Evolutionary conservation across 2,329 filamentous ascomycete species (phyloP).

Genomic region (Xylariales sp.): DNA sequence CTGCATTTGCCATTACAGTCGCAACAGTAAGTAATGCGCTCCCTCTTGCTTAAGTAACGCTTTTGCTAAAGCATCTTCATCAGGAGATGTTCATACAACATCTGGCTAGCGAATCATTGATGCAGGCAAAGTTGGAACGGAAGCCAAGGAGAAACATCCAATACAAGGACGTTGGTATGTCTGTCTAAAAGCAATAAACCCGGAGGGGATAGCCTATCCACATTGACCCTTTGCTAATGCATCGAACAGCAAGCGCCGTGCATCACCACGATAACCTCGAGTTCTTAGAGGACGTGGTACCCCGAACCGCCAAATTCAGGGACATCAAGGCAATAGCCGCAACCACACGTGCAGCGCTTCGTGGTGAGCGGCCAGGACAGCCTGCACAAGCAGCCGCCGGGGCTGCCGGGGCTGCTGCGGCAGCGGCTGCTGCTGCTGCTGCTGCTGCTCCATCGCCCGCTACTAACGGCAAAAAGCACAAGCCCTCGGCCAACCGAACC

Average conservation of each 20-base stretch:
- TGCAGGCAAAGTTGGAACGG: conserved; percentile 82
- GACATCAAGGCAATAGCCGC: conserved; percentile 65
- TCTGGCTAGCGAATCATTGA: conserved; percentile 78
- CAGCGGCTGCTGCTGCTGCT: too few relatives aligned
- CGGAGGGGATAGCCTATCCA: too few relatives aligned
- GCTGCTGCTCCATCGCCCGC: conserved; percentile 8
- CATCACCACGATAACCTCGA: conserved; percentile 89
- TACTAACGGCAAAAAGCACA: conserved; percentile 33
- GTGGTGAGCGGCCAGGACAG: conserved; percentile 31
- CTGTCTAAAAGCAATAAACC: not conserved
- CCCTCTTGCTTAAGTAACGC: not conserved
- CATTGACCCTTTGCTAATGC: not conserved
- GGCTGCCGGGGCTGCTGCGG: too few relatives aligned
- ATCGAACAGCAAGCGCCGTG: conserved; percentile 68
- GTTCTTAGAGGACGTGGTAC: conserved; percentile 87
- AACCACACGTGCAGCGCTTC: conserved; percentile 43
- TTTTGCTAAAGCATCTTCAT: too few relatives aligned
- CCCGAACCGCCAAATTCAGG: conserved; percentile 77
- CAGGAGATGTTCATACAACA: conserved; percentile 96
- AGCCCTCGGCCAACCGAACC: conserved; percentile 20
- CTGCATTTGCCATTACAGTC: conserved; percentile 87
- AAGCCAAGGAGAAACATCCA: conserved; percentile 93
- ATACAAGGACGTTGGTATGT: conserved; percentile 84
- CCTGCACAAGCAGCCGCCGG: conserved; percentile 16
- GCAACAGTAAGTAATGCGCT: conserved; percentile 61